Conservation (phyloP, 805 yeast species). For the Barnettozyma sp. region DNA sequence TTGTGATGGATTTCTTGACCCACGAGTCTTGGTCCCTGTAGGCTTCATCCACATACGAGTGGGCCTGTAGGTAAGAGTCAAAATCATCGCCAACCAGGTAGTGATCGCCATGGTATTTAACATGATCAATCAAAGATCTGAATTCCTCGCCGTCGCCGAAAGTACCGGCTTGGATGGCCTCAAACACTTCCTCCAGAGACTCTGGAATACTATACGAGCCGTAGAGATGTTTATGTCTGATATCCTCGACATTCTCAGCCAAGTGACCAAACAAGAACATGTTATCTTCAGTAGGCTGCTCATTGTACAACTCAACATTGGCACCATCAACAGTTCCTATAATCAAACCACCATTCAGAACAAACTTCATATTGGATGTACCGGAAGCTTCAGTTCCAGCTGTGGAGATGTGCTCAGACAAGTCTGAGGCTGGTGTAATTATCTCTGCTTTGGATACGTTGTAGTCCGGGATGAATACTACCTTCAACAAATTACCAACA, state of each 20-base stretch:
- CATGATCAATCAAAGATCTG: conserved; percentile 59
- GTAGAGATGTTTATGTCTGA: conserved; percentile 67
- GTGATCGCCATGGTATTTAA: conserved; percentile 71
- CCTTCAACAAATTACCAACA: conserved; percentile 71
- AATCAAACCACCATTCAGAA: conserved; percentile 86
- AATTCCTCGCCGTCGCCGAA: conserved; percentile 70
- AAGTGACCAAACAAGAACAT: conserved; percentile 88
- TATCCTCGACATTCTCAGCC: conserved; percentile 82
- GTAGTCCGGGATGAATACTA: conserved; percentile 85
- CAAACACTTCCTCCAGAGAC: conserved; percentile 54
- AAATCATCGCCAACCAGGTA: conserved; percentile 87
- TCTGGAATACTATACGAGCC: conserved; percentile 50
- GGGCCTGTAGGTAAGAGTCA: conserved; percentile 80
- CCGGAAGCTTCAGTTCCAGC: conserved; percentile 98
- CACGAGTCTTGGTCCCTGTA: conserved; percentile 62
- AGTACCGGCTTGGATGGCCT: conserved; percentile 55
- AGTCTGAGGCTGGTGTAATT: conserved; percentile 82
- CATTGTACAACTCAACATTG: conserved; percentile 78
- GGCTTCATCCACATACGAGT: conserved; percentile 64
- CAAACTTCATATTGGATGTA: conserved; percentile 93
- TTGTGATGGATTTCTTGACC: conserved; percentile 66
- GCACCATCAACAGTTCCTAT: conserved; percentile 98
- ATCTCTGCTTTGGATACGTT: conserved; percentile 92
- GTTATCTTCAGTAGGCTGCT: conserved; percentile 90
- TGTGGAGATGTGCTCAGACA: conserved; percentile 90